Percentiles rank a stretch among this genome's conserved stretches.
Conservation (phyloP, 2,329 filamentous ascomycete genomes). For the Fusarium cyanostomum region DNA sequence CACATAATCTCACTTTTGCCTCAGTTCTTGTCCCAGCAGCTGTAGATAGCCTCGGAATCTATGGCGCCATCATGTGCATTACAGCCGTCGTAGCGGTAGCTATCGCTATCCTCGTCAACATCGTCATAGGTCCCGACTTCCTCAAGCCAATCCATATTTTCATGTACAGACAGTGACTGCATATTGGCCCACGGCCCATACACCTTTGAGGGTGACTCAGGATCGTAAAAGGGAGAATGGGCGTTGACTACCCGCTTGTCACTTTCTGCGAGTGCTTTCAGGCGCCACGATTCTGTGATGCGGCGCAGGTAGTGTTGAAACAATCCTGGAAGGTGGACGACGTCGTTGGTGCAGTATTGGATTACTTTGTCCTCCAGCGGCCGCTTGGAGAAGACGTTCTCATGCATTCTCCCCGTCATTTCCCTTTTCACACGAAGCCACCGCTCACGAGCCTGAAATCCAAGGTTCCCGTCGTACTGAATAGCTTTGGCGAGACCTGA, state of each 20-base stretch:
- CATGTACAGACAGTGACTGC: background rate
- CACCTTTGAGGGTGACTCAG: background rate
- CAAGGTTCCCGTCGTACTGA: background rate
- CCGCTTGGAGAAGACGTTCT: background rate
- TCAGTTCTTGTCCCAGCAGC: background rate
- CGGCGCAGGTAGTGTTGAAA: background rate
- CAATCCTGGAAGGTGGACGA: background rate
- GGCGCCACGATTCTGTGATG: background rate
- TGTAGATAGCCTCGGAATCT: background rate
- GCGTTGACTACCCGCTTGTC: background rate
- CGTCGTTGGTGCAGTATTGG: constrained; percentile 3
- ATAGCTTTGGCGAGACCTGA: background rate
- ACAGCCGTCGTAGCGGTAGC: background rate
- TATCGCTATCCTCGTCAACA: background rate
- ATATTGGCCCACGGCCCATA: background rate
- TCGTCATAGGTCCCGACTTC: background rate
- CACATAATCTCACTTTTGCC: too few species aligned
- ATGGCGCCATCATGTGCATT: background rate
- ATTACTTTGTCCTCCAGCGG: background rate
- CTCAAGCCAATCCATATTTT: background rate
- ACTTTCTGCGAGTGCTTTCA: background rate
- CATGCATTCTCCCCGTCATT: background rate
- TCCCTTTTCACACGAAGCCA: background rate
- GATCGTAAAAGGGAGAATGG: background rate
- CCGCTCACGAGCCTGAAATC: background rate